These are phyloP conservation scores for Stagonosporopsis rhizophila DNA, from an alignment of 2,329 filamentous ascomycete species.

Conservation along the genomic window DNA sequence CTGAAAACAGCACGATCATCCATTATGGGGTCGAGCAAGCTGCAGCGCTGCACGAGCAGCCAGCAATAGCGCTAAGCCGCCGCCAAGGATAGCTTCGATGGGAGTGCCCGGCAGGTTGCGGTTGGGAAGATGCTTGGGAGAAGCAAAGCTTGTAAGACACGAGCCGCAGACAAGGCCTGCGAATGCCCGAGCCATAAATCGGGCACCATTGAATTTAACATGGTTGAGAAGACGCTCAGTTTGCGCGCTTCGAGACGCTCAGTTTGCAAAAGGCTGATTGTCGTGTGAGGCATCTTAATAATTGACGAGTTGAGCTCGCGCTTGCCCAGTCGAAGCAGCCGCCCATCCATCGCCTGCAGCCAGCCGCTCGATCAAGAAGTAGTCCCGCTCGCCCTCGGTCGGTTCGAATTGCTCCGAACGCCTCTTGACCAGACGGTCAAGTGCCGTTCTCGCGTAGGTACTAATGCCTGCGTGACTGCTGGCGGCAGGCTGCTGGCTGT, in stretches of 20 bases:
- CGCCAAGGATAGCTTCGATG: background rate
- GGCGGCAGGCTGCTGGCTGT: background rate
- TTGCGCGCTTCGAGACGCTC: no score
- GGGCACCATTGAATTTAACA: background rate
- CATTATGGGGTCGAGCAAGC: background rate
- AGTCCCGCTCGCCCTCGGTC: conserved; percentile 12
- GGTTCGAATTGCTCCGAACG: conserved; percentile 11
- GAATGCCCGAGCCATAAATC: background rate
- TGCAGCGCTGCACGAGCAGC: background rate
- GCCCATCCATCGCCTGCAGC: conserved; percentile 2
- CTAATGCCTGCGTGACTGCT: conserved; percentile 6
- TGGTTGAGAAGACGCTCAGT: background rate
- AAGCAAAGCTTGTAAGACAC: background rate
- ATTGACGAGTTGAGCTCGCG: conserved; percentile 11
- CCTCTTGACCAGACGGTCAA: background rate
- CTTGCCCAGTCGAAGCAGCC: conserved; percentile 2
- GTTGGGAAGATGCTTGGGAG: conserved; percentile 6
- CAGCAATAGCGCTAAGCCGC: conserved; percentile 4
- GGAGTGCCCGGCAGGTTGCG: background rate
- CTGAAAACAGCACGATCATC: background rate
- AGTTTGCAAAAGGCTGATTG: background rate
- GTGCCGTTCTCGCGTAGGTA: conserved; percentile 15
- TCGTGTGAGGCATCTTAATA: background rate
- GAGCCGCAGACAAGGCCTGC: background rate
- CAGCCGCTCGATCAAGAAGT: conserved; percentile 12